Evolutionary conservation across 768 basidiomycete genomes (phyloP).

Genomic region (Pulveroboletus sp.): DNA sequence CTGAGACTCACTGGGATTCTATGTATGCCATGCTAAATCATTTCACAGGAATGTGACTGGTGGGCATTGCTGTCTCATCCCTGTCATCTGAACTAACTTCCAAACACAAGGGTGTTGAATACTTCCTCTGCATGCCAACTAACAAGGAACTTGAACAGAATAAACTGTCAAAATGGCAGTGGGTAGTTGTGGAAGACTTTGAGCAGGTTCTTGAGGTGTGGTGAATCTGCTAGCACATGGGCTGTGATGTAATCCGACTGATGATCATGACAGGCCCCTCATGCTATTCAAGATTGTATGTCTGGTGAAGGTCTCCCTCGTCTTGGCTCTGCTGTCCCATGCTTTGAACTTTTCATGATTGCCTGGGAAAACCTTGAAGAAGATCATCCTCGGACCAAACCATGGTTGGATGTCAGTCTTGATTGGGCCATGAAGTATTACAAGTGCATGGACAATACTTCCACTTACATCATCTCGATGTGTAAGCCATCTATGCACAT

Average conservation of each 20-base stretch:
- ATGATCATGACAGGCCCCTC: not conserved
- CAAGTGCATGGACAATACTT: not conserved
- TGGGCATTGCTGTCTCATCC: not conserved
- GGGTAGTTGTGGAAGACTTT: not conserved
- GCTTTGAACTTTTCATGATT: not conserved
- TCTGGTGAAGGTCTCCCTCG: not conserved
- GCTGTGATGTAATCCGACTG: too few relatives aligned
- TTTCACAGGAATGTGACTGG: not conserved
- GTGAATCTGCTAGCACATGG: too few relatives aligned
- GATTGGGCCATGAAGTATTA: not conserved
- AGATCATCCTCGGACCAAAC: too few relatives aligned
- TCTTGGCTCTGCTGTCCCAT: not conserved
- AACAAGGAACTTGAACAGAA: too few relatives aligned
- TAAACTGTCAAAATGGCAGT: too few relatives aligned
- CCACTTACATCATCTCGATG: too few relatives aligned
- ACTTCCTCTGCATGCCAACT: not conserved
- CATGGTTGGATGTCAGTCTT: not conserved
- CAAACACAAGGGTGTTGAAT: not conserved
- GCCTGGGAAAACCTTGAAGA: too few relatives aligned
- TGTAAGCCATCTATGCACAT: too few relatives aligned
- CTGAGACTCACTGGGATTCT: not conserved
- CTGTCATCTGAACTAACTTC: not conserved
- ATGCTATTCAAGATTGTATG: too few relatives aligned
- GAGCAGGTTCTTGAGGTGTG: not conserved
- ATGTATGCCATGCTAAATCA: not conserved